Percentiles rank a stretch among this genome's conserved stretches.
These are phyloP conservation scores for Cucumis cinereus DNA, from an alignment of 306 rosid species.

Conservation along the genomic window DNA sequence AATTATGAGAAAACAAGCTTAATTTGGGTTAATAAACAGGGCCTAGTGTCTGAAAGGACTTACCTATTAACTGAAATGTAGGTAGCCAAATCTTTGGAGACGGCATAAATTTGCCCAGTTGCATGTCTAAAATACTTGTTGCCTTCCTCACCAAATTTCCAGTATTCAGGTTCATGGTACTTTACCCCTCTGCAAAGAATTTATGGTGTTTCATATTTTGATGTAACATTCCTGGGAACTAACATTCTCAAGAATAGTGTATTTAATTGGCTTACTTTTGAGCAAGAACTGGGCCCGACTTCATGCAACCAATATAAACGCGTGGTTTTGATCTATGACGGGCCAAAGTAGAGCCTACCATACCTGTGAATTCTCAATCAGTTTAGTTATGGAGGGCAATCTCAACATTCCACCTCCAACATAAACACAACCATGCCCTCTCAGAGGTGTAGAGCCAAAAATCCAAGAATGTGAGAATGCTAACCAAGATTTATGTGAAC, in stretches of 20 bases:
- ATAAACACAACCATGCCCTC: neutral
- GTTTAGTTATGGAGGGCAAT: neutral
- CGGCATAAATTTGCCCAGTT: slow-evolving; percentile 42
- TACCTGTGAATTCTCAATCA: slow-evolving; percentile 19
- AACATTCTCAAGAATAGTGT: neutral
- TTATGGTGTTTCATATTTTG: neutral
- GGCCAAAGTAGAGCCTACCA: slow-evolving; percentile 48
- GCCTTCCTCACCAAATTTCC: slow-evolving; percentile 60
- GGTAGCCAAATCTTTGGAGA: slow-evolving; percentile 49
- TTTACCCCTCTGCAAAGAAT: slow-evolving; percentile 26
- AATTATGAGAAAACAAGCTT: no score
- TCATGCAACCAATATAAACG: slow-evolving; percentile 53
- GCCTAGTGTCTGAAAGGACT: neutral
- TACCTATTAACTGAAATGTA: slow-evolving; percentile 41
- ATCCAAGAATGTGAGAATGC: neutral
- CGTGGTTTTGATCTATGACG: slow-evolving; percentile 50
- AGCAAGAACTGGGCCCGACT: slow-evolving; percentile 49
- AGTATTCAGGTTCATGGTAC: slow-evolving; percentile 54
- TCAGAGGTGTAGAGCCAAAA: neutral
- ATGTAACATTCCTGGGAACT: neutral
- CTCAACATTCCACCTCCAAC: neutral
- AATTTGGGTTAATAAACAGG: no score
- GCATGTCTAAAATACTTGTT: slow-evolving; percentile 52
- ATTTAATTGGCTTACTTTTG: slow-evolving; percentile 30
- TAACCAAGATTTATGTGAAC: slow-evolving; percentile 50